phyloP scores from a whole-genome alignment of 768 basidiomycete genomes.

The Guyanaporus albipodus region DNA sequence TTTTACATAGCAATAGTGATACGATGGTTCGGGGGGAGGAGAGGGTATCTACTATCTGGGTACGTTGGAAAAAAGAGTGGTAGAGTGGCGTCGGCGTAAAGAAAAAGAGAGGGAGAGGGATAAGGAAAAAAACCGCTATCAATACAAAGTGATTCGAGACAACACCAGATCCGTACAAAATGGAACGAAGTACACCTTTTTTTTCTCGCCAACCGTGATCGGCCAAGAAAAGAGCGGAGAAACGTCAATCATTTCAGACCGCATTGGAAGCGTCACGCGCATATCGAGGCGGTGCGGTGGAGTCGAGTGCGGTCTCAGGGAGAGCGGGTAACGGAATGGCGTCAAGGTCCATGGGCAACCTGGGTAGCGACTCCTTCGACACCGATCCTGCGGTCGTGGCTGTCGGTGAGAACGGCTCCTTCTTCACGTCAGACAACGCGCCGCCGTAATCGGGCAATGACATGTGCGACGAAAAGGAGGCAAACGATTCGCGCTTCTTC shows the following conservation, averaged over 20 bases:
- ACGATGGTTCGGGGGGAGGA: constrained; percentile 4
- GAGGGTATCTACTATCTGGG: constrained; percentile 20
- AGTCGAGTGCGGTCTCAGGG: constrained; percentile 17
- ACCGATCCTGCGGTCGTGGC: constrained; percentile 19
- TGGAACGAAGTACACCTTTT: neutral
- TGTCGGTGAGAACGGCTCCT: constrained; percentile 19
- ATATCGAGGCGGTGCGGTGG: constrained; percentile 22
- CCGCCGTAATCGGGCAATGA: constrained; percentile 42
- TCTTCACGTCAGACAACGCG: constrained; percentile 27
- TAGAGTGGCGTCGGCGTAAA: neutral
- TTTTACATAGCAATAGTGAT: constrained; percentile 24
- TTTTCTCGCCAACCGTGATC: neutral
- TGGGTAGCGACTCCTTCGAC: constrained; percentile 28
- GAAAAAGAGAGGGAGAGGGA: neutral
- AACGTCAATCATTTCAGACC: constrained; percentile 5
- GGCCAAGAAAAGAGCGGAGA: neutral
- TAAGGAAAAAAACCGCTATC: constrained; percentile 15
- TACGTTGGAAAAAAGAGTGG: neutral
- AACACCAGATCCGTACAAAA: neutral
- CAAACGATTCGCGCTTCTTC: constrained; percentile 45
- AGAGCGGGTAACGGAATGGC: constrained; percentile 12
- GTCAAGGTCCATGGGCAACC: constrained; percentile 18
- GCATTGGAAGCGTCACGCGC: constrained; percentile 16
- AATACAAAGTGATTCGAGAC: constrained; percentile 23
- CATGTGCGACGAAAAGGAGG: constrained; percentile 44